Base-by-base conservation (phyloP, 1,139 yeast genomes). In the Nakaseomyces kungkrabaensis region DNA sequence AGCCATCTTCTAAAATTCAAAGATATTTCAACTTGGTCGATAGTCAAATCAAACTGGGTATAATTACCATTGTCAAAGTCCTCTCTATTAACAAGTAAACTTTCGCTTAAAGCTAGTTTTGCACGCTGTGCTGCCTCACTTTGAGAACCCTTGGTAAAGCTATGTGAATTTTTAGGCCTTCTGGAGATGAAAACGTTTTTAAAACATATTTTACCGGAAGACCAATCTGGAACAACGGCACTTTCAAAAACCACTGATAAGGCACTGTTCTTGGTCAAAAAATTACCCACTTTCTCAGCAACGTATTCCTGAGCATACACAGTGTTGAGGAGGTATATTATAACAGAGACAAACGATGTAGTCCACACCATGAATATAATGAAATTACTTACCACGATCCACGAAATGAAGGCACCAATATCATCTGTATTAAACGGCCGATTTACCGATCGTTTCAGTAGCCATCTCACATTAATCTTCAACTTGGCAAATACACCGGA, bases 171-270 rank as follows among this genome's bases (percentile, higher is more conserved):
- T 45, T 52, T 59, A 0, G 98, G 98, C 51, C 97, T 73, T 59
- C 86, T 75, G 50, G 95, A 85, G 1, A 90, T 92, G 65, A 84
- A 84, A 50, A 95, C 95, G 58, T 89, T 87, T 52, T 82, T 78
- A 66, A 92, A 85, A 42, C 84, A 78, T 50, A 92, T 87, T 56
- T 80, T 83, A 1, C 97, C 95, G 57, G 85, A 89, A 46, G 82
- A 77, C 97, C 97, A 90, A 49, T 89, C 89, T 0, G 97, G 97
- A 4, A 89, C 95, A 52, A 90, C 86, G 2, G 98, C 98, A 62
- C 80, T 84, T 63, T 92, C 98, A 63, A 92, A 92, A 1, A 88
- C 82, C 10, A 92, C 96, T 0, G 85, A 81, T 57, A 90, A 69
- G n/a, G 89, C 87, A 1, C 95, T 81, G 60, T 89, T 92, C 56